These are phyloP conservation scores for Hortiboletus rubellus DNA, from an alignment of 1,284 basidiomycete species.

Conservation along the genomic window DNA sequence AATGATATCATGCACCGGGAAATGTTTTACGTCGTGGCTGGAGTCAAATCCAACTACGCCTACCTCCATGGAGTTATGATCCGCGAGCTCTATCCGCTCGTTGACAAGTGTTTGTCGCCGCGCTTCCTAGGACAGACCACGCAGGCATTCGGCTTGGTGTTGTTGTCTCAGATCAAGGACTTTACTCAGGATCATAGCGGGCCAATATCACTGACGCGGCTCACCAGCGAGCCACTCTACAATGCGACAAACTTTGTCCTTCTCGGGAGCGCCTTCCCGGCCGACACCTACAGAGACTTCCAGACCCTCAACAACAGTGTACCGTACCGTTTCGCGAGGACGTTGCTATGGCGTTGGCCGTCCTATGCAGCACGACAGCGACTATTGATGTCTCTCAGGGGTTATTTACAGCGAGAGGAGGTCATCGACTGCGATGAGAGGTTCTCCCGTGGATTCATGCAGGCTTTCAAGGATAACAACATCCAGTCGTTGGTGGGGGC, in stretches of 20 bases:
- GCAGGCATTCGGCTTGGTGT: slow-evolving; percentile 10
- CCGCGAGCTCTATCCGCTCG: slow-evolving; percentile 20
- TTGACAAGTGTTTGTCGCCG: slow-evolving; percentile 22
- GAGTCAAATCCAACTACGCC: slow-evolving; percentile 7
- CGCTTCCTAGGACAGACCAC: slow-evolving; percentile 17
- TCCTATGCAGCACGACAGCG: slow-evolving; percentile 21
- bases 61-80: slow-evolving; percentile 19
- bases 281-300: slow-evolving; percentile 24
- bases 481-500: slow-evolving; percentile 22
- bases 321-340: slow-evolving; percentile 21
- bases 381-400: slow-evolving; percentile 6
- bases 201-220: slow-evolving; percentile 13
- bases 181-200: neutral
- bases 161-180: slow-evolving; percentile 15
- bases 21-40: slow-evolving; percentile 19
- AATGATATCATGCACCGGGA: slow-evolving; percentile 16
- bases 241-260: slow-evolving; percentile 18
- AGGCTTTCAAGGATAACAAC: slow-evolving; percentile 19
- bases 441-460: slow-evolving; percentile 17
- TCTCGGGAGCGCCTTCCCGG: slow-evolving; percentile 21
- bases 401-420: slow-evolving; percentile 16
- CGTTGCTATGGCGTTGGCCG: slow-evolving; percentile 15
- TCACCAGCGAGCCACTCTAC: slow-evolving; percentile 24
- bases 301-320: slow-evolving; percentile 21
- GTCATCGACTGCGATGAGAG: slow-evolving; percentile 1